These are phyloP conservation scores for Capsicum baccatum DNA, from an alignment of 257 asterid species.

Conservation along the genomic window DNA sequence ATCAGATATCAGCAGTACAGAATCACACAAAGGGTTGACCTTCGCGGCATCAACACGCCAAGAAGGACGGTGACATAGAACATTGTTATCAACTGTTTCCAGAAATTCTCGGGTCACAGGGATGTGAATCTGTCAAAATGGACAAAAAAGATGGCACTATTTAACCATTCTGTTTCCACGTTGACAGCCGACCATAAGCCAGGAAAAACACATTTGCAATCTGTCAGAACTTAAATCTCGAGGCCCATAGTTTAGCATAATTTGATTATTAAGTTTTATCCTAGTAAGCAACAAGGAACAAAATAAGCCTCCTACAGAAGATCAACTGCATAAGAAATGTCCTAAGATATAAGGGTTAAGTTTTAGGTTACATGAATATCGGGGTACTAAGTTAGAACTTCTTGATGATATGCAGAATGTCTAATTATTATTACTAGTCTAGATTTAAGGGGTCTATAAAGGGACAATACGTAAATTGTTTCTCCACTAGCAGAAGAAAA, in stretches of 20 bases:
- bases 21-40: slow-evolving; percentile 70
- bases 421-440: neutral
- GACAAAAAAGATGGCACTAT: neutral
- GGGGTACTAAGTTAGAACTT: slow-evolving; percentile 1
- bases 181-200: slow-evolving; percentile 4
- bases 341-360: neutral
- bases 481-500: neutral
- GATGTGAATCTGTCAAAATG: slow-evolving; percentile 58
- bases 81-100: slow-evolving; percentile 82
- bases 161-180: slow-evolving; percentile 26
- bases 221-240: neutral
- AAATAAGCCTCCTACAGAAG: neutral
- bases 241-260: neutral
- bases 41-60: slow-evolving; percentile 87
- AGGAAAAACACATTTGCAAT: neutral
- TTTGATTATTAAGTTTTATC: neutral
- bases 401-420: neutral
- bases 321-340: neutral
- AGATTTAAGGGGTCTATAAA: neutral
- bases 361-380: neutral
- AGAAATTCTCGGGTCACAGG: slow-evolving; percentile 78
- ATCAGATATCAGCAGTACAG: slow-evolving; percentile 81
- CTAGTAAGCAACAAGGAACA: neutral
- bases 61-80: slow-evolving; percentile 78
- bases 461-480: neutral